Evolutionary conservation across 2,329 filamentous ascomycete genomes (phyloP), one percentile per base, ranked within the genome.

Genomic region (Epichloe typhina): DNA sequence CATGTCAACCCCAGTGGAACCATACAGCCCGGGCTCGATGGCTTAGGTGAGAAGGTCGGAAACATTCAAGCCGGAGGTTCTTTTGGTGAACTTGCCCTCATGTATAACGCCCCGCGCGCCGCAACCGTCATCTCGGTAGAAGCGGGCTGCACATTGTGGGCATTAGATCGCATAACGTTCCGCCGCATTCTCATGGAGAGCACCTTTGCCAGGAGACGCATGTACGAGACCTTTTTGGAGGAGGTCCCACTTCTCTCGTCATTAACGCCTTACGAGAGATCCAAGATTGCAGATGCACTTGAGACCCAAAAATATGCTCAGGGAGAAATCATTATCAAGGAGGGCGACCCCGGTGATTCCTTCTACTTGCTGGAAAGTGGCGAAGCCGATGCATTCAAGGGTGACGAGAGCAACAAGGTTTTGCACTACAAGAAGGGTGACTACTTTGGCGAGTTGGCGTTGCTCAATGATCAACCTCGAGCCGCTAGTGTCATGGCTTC

Each of bases 101-200:
- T 98, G 93, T 97, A 98, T 73, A 96, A 97, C 62, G 89, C 93
- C 21, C 93, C 93, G 26, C 88, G 93, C 62, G 93, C 93, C 41
- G 93, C 93, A 3, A 97, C 93, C 0, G 88, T 98, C 53, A 79
- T 94, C 54, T 95, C 88, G 33, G 82, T 84, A 12, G 87, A 94
- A 61, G 66, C 83, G 3, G 72, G 78, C 36, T 90, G 86, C 62
- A 90, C 85, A 3, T 77, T 98, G 9, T 98, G 93, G 93, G 89
- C 89, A 19, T 76, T 98, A 47, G 93, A 98, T 65, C 88, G 93
- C 49, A 78, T 96, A 55, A 98, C 93, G 9, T 98, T 98, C 77
- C 88, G 93, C 59, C 87, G 93, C 54, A 97, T 98, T 57, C 76
- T 98, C 55, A 96, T 98, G 90, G 91, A 97, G 70, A 94, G 88